These are phyloP conservation scores for Chalaropsis ovoidea DNA, from an alignment of 2,329 filamentous ascomycete genomes.

Conservation along the genomic window DNA sequence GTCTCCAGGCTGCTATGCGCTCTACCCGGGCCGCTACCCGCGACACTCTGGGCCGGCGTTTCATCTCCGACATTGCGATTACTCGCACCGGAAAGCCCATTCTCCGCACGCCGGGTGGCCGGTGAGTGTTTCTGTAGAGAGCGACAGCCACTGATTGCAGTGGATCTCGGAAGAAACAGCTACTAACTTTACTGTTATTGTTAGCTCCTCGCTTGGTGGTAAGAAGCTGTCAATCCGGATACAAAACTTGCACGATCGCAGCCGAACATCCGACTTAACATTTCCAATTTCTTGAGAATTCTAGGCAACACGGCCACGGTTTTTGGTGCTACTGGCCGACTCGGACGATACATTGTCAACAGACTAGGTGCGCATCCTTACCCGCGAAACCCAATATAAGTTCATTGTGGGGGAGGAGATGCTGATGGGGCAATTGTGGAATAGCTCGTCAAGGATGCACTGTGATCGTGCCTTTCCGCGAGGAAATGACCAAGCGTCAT, in stretches of 20 bases:
- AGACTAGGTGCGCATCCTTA: conserved; percentile 54
- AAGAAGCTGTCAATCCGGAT: conserved; percentile 30
- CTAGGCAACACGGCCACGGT: conserved; percentile 90
- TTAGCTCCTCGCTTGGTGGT: conserved; percentile 79
- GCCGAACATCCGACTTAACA: background rate
- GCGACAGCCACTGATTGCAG: background rate
- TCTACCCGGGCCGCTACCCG: conserved; percentile 41
- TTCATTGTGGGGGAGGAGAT: conserved; percentile 8
- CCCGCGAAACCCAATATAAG: background rate
- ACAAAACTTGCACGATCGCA: background rate
- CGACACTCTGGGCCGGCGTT: conserved; percentile 41
- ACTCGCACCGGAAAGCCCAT: conserved; percentile 95
- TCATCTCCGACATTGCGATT: conserved; percentile 75
- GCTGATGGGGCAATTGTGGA: conserved; percentile 5
- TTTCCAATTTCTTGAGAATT: background rate
- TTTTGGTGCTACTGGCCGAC: conserved; percentile 91
- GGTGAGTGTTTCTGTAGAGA: conserved; percentile 45
- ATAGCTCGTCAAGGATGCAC: conserved; percentile 85
- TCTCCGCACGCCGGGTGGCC: conserved; percentile 76
- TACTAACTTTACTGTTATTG: conserved; percentile 33
- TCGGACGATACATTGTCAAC: conserved; percentile 96
- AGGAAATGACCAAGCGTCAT: conserved; percentile 97
- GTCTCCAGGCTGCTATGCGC: conserved; percentile 47
- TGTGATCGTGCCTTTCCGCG: conserved; percentile 83
- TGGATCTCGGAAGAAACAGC: background rate